Evolutionary conservation across 2,329 filamentous ascomycete species (phyloP).

Genomic region (Byssothecium circinans): DNA sequence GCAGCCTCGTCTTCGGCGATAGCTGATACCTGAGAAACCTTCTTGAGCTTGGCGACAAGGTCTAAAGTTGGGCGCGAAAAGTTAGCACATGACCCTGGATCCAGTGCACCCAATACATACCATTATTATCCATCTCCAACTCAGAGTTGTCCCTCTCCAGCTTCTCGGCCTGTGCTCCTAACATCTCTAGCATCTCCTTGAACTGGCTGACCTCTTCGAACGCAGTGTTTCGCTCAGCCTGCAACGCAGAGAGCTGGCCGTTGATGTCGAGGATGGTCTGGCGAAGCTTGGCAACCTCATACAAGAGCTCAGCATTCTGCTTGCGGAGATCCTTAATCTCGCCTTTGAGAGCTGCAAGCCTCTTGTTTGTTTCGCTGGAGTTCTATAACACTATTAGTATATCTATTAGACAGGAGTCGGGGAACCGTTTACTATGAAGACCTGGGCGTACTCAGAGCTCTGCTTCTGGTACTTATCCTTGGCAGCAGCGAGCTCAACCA

Average conservation of each 20-base stretch:
- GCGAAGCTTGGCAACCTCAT: constrained; percentile 6
- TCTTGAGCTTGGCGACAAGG: too few relatives aligned
- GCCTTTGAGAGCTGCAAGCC: constrained; percentile 14
- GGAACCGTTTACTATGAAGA: constrained; percentile 5
- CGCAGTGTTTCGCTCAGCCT: constrained; percentile 10
- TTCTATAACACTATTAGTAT: constrained; percentile 5
- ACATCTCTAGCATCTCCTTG: constrained; percentile 5
- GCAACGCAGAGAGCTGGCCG: constrained; percentile 11
- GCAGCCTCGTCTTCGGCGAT: constrained; percentile 4
- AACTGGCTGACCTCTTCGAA: constrained; percentile 6
- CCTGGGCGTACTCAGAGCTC: constrained; percentile 24
- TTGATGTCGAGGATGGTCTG: constrained; percentile 7
- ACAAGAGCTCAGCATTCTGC: constrained; percentile 19
- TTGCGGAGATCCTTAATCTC: constrained; percentile 14
- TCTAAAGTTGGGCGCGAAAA: too few relatives aligned
- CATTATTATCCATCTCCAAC: constrained; percentile 18
- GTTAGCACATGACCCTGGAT: too few relatives aligned
- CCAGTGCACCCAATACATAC: too few relatives aligned
- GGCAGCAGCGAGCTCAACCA: constrained; percentile 17
- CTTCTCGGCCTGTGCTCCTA: constrained; percentile 13
- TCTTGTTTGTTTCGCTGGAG: constrained; percentile 20
- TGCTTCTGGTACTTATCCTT: constrained; percentile 26
- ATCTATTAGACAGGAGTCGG: too few relatives aligned
- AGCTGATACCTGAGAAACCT: too few relatives aligned
- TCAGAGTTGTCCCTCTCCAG: constrained; percentile 14